phyloP scores from a whole-genome alignment of 2,329 filamentous ascomycete genomes.

The Penicillium verrucosum region DNA sequence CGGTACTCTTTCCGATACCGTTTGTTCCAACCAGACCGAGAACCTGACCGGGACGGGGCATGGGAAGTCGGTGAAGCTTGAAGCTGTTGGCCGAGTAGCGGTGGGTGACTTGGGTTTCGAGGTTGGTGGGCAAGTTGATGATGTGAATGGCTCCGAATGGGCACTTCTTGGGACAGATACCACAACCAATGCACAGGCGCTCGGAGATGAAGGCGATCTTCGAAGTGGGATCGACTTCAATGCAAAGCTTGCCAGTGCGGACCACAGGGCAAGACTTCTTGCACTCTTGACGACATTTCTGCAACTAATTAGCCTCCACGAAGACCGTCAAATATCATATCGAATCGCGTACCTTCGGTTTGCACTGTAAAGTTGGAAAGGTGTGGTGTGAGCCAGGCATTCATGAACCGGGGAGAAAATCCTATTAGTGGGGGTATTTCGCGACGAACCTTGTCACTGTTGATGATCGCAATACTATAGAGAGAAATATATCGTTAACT shows the following conservation, averaged over 20 bases:
- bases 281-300: conserved; percentile 99
- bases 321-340: not conserved
- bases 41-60: conserved; percentile 92
- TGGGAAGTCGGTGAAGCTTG: conserved; percentile 95
- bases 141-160: conserved; percentile 98
- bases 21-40: conserved; percentile 96
- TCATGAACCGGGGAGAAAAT: conserved; percentile 34
- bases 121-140: conserved; percentile 99
- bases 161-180: conserved; percentile 99
- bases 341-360: conserved; percentile 66
- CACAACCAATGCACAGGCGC: conserved; percentile 92
- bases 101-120: conserved; percentile 96
- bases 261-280: conserved; percentile 98
- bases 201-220: conserved; percentile 99
- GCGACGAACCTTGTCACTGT: conserved; percentile 80
- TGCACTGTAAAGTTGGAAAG: conserved; percentile 61
- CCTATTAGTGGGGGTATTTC: conserved; percentile 31
- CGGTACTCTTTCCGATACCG: conserved; percentile 99
- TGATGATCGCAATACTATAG: conserved; percentile 94
- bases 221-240: conserved; percentile 83
- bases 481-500: conserved; percentile 15
- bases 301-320: conserved; percentile 26
- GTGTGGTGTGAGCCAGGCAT: conserved; percentile 40
- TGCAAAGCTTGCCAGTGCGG: conserved; percentile 93
- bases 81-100: conserved; percentile 99